Base-by-base conservation (phyloP, 1,284 basidiomycete genomes). In the Puccinia triticina region DNA sequence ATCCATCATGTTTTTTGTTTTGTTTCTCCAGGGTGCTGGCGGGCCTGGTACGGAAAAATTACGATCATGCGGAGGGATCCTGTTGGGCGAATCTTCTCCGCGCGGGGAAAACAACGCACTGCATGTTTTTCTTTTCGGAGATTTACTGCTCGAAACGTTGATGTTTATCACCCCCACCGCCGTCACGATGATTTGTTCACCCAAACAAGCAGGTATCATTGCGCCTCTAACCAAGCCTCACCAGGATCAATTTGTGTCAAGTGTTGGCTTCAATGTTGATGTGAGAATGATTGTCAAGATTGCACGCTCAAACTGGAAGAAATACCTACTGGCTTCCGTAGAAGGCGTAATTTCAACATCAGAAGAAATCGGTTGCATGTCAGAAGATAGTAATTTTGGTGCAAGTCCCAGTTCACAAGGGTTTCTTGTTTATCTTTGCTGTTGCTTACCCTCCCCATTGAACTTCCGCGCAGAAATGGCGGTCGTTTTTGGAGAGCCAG, bases 141-240 rank as follows among this genome's bases (percentile, higher is more conserved):
- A 95, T 87, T 96, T 98, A 87, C 98, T 98, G 86, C 95, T 95
- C 0, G 94, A 94, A 0, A 98, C 96, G 0, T 89, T 98, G 64
- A 80, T 46, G 16, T 93, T 98, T 84, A 90, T 92, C 84, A 85
- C 85, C 14, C 92, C 92, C 85, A 89, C 91, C 77, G 92, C 91
- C 85, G 88, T 98, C 46, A 90, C 89, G 40, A 93, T 98, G 80
- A 89, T 98, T 57, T 95, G 94, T 84, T 96, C 94, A 34, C 90
- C 92, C 3, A 93, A 92, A 40, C 98, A 98, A 90, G 93, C 95
- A 95, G 43, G 77, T 88, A 76, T 32, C 40, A 26, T 26, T 32
- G 16, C 50, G 10, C 48, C 21, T 48, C 18, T 67, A 21, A n/a
- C 32, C 32, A 43, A 77, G 12, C 37, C 57, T 26, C 48, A 40